Percentiles rank a stretch among this genome's conserved stretches.
Conservation (phyloP, 2,329 filamentous ascomycete species). For the Neonectria faginata region DNA sequence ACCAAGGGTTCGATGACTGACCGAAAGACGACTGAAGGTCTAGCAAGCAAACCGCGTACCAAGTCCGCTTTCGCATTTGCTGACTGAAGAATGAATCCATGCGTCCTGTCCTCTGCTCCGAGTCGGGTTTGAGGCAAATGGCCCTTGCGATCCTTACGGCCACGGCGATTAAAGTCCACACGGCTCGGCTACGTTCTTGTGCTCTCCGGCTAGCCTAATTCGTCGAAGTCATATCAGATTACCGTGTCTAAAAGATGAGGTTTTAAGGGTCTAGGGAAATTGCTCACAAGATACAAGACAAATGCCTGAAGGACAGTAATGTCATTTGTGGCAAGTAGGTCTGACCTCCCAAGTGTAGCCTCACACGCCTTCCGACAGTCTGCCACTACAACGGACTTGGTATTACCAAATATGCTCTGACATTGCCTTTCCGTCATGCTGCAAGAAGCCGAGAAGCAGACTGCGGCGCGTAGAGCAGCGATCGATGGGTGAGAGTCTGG, state of each 20-base stretch:
- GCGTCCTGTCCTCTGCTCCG: background rate
- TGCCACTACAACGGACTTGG: slow-evolving; percentile 28
- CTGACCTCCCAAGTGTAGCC: slow-evolving; percentile 37
- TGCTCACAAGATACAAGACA: slow-evolving; percentile 42
- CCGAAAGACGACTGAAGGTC: slow-evolving; percentile 27
- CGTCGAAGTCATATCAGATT: background rate
- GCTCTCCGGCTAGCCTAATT: slow-evolving; percentile 20
- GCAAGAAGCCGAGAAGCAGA: slow-evolving; percentile 41
- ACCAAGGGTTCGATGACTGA: slow-evolving; percentile 24
- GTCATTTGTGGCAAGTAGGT: slow-evolving; percentile 42
- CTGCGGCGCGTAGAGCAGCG: slow-evolving; percentile 32
- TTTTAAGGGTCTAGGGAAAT: too few species aligned
- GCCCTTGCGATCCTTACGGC: slow-evolving; percentile 26
- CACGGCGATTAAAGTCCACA: slow-evolving; percentile 27
- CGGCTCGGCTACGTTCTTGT: slow-evolving; percentile 18
- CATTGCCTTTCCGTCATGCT: slow-evolving; percentile 44
- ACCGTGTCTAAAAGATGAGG: background rate
- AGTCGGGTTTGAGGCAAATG: slow-evolving; percentile 18
- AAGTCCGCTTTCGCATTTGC: slow-evolving; percentile 27
- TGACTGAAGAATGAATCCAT: slow-evolving; percentile 27
- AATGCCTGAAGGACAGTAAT: slow-evolving; percentile 47
- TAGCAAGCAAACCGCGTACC: slow-evolving; percentile 28
- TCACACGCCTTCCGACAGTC: slow-evolving; percentile 27
- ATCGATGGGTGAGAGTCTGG: slow-evolving; percentile 25
- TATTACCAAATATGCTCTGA: slow-evolving; percentile 25